Evolutionary conservation across 176 grass and related monocot species (phyloP).

Genomic region (Lolium rigidum): DNA sequence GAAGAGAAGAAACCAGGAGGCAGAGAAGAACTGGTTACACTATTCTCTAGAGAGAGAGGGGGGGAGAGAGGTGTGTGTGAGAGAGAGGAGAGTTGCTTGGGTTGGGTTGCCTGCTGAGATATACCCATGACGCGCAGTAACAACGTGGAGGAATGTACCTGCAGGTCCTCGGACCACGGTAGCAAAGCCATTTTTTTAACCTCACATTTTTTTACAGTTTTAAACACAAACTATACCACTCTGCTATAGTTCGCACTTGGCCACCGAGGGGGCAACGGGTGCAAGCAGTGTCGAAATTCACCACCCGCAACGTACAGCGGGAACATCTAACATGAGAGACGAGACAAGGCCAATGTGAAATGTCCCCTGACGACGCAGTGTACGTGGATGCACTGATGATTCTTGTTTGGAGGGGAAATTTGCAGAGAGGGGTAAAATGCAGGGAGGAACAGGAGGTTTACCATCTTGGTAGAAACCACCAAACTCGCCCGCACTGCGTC

Average conservation of each 20-base stretch:
- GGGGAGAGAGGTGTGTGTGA: neutral
- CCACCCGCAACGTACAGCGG: neutral
- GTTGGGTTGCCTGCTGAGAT: constrained; percentile 13
- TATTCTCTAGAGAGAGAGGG: neutral
- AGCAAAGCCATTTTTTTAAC: constrained; percentile 18
- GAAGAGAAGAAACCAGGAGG: constrained; percentile 20
- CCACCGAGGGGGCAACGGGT: no score
- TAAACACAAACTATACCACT: neutral
- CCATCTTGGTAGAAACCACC: neutral
- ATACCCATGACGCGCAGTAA: constrained; percentile 15
- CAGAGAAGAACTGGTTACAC: constrained; percentile 36
- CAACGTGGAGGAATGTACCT: constrained; percentile 30
- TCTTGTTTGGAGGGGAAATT: neutral
- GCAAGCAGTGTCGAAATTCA: no score
- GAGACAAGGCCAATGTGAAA: constrained; percentile 11
- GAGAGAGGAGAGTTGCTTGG: neutral
- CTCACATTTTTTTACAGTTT: neutral
- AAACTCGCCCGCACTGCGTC: neutral
- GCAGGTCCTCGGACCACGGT: constrained; percentile 14
- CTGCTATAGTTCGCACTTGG: no score
- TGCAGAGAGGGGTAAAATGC: neutral
- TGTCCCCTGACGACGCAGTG: neutral
- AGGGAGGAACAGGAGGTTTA: neutral
- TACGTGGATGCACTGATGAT: constrained; percentile 17
- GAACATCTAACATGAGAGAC: constrained; percentile 1